Conservation (phyloP, 352 stramenopile species). For the Porosira glacialis region DNA sequence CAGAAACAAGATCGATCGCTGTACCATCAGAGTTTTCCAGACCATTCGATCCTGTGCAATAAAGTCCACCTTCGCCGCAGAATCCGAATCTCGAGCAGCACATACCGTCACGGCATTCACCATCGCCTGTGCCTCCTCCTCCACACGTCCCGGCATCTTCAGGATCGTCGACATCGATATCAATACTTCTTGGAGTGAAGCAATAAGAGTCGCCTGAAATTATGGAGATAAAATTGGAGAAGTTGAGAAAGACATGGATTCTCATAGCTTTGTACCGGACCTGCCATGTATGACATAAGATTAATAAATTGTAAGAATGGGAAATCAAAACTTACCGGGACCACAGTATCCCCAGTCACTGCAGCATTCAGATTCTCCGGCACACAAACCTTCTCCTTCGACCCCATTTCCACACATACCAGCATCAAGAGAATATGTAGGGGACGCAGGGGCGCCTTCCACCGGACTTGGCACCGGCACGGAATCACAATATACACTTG, state of each 20-base stretch:
- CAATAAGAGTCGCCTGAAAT: not conserved
- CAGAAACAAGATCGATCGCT: no score
- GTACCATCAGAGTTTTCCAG: not conserved
- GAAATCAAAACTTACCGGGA: constrained; percentile 38
- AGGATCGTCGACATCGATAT: not conserved
- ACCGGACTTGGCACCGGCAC: constrained; percentile 16
- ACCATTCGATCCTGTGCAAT: constrained; percentile 32
- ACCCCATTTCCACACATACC: constrained; percentile 32
- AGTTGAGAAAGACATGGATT: constrained; percentile 4
- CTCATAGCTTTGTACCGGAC: constrained; percentile 21
- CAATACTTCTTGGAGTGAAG: not conserved
- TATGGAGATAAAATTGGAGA: constrained; percentile 1
- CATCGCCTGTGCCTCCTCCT: constrained; percentile 38
- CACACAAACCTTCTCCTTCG: constrained; percentile 44
- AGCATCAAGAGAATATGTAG: constrained; percentile 36
- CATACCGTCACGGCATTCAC: constrained; percentile 26
- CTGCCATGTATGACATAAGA: not conserved
- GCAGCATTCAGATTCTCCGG: constrained; percentile 37
- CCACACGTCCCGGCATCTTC: no score
- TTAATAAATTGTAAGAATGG: constrained; percentile 19
- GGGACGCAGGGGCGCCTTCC: constrained; percentile 13
- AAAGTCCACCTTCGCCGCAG: constrained; percentile 30
- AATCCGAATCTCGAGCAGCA: constrained; percentile 46
- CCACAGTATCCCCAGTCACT: constrained; percentile 42
- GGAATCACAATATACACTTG: no score